Percentiles rank a stretch among this genome's conserved stretches.
phyloP scores from a whole-genome alignment of 23 red algal species.

The Gracilaria gracilis region DNA sequence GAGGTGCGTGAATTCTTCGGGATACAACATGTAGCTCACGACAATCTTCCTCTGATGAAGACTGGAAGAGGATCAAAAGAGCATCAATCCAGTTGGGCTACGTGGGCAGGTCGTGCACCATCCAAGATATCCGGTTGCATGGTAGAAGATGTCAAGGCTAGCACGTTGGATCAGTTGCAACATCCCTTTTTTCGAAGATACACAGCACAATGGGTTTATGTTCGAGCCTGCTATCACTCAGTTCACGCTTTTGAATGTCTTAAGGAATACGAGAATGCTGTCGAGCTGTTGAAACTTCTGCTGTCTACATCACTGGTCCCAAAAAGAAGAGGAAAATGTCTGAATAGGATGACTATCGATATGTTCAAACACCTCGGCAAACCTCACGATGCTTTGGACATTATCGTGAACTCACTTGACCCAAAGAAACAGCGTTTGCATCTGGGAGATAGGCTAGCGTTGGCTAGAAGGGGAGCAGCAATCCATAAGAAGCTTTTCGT shows the following conservation, averaged over 20 bases:
- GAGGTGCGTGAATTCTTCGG: conserved; percentile 59
- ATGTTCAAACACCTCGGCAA: conserved; percentile 64
- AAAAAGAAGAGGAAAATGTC: conserved; percentile 46
- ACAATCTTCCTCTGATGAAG: background rate
- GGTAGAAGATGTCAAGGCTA: background rate
- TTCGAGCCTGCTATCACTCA: conserved; percentile 67
- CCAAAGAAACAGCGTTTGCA: conserved; percentile 10
- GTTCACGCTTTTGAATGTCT: conserved; percentile 64
- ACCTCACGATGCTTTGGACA: conserved; percentile 49
- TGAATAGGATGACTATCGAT: conserved; percentile 73
- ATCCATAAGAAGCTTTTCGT: conserved; percentile 47
- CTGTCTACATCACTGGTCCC: conserved; percentile 66
- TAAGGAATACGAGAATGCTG: conserved; percentile 64
- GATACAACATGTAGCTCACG: background rate
- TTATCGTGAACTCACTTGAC: conserved; percentile 42
- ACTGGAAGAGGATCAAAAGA: background rate
- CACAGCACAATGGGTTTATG: conserved; percentile 65
- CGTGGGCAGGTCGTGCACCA: background rate
- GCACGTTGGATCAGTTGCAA: conserved; percentile 15
- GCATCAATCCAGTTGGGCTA: background rate
- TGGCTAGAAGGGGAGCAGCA: conserved; percentile 44
- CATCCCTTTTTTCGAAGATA: conserved; percentile 70
- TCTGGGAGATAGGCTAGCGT: conserved; percentile 44
- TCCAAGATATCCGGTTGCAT: background rate
- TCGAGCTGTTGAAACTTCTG: conserved; percentile 51